Evolutionary conservation across 2,329 filamentous ascomycete species (phyloP), one percentile per base, ranked within the genome.

Genomic region (Elsinoe australis): DNA sequence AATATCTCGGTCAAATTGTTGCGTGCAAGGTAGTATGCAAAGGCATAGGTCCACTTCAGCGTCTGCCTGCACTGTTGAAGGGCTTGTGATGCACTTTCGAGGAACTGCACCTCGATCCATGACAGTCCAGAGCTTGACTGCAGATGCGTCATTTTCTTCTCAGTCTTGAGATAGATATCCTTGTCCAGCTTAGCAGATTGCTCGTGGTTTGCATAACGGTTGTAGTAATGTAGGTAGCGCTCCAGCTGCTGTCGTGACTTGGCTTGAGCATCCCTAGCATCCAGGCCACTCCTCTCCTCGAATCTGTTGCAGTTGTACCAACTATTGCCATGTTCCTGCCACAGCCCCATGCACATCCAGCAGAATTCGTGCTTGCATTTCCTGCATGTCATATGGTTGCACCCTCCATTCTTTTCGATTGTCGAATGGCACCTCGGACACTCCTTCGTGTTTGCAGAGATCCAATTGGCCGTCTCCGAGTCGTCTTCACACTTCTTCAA

Each of bases 281-380:
- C 89, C 0, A 80, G 75, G 1, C 92, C 92, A 55, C 87, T 94
- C 74, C 92, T 95, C 70, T 96, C 92, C 62, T 98, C 92, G 59
- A 84, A 98, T 6, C 92, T 78, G 63, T 95, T 98, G 75, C 92
- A 98, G 67, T 95, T 98, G 73, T 98, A 98, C 92, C 92, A 98
- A 68, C 87, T 95, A 3, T 90, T 98, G 54, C 92, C 92, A 64
- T 98, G 92, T 67, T 98, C 92, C 1, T 88, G 94, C 92, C 92
- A 98, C 1, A 95, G 73, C 0, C 92, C 92, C 92, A 98, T 98
- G 62, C 92, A 98, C 85, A 98, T 96, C 92, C 92, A 98, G 70
- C 92, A 98, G 61, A 98, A 95, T 61, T 95, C 89, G 61, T 95
- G 83, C 61, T 88, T 87, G 71, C 89, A 95, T 66, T 95, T 95